A percentile compares a stretch with the other conserved stretches of the same genome.
Evolutionary conservation across 768 basidiomycete species (phyloP).

Genomic region (Hericium alpestre): DNA sequence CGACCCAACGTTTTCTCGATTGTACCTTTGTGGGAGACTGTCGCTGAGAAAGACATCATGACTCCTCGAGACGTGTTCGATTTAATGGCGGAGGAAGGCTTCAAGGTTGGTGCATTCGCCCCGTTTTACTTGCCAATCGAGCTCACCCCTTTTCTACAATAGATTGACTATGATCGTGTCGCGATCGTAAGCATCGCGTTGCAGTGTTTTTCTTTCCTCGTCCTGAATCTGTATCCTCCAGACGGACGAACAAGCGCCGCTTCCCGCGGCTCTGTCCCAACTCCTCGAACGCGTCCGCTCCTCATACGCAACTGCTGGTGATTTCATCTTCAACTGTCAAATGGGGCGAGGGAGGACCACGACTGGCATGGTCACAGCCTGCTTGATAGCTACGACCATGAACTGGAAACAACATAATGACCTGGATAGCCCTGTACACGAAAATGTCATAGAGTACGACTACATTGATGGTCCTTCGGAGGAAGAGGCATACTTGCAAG

Average conservation of each 20-base stretch:
- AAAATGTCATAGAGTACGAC: slow-evolving; percentile 42
- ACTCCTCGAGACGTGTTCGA: slow-evolving; percentile 79
- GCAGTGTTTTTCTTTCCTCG: not conserved
- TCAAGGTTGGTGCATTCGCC: slow-evolving; percentile 35
- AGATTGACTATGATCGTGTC: slow-evolving; percentile 84
- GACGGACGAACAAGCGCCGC: slow-evolving; percentile 95
- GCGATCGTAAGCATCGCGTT: slow-evolving; percentile 56
- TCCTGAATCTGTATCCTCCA: slow-evolving; percentile 20
- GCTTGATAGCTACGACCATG: slow-evolving; percentile 68
- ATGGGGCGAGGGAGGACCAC: slow-evolving; percentile 91
- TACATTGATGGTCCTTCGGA: slow-evolving; percentile 76
- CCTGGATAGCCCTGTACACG: slow-evolving; percentile 25
- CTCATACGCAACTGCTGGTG: slow-evolving; percentile 47
- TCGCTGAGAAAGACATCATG: slow-evolving; percentile 72
- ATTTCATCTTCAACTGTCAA: slow-evolving; percentile 94
- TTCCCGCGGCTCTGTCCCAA: slow-evolving; percentile 76
- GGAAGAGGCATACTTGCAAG: slow-evolving; percentile 82
- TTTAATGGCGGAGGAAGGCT: slow-evolving; percentile 66
- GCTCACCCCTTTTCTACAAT: not conserved
- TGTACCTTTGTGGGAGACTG: slow-evolving; percentile 90
- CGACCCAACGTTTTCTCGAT: slow-evolving; percentile 82
- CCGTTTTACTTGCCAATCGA: slow-evolving; percentile 1
- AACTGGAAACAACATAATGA: slow-evolving; percentile 42
- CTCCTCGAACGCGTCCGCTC: slow-evolving; percentile 65
- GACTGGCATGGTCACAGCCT: slow-evolving; percentile 90